Base-by-base conservation (phyloP, 768 basidiomycete species). In the Russula sp. region DNA sequence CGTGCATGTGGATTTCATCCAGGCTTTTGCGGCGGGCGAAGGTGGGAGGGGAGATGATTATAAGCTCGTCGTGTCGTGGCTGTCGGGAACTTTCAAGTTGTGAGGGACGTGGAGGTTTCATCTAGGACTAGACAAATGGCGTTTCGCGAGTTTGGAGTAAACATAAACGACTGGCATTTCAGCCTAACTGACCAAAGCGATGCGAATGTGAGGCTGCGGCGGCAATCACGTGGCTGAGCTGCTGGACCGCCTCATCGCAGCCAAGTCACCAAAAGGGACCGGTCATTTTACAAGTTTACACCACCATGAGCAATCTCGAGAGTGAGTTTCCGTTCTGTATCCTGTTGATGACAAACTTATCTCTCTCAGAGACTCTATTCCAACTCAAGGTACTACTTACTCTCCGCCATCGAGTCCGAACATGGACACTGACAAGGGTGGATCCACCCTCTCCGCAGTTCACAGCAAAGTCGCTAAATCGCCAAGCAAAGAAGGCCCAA, bases 401-500 rank as follows among this genome's bases (percentile, higher is more conserved):
- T 1, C 14, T 18, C 35, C 14, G 1, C 7, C 18, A 14, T n/a
- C 34, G 7, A 10, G 18, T 14, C 36, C 13, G 20, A 20, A 20
- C n/a, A 4, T 35, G 10, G 4, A 38, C 13, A 5, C 52, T 43
- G 36, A 49, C 47, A 48, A 65, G 16, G 20, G 25, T 29, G 25
- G 25, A 29, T 29, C 25, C 25, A 29, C 20, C 25, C 16, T 11
- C 25, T 41, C 55, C 59, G 36, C 69, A 99, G 96, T 98, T 99
- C 79, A 99, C 97, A 20, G 94, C 97, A 64, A 99, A 98, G 83
- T 85, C 92, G 39, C 82, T 99, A 22, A 88, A 81, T 72, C 83
- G 90, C 54, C 97, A 99, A 75, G 93, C 97, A 4, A 95, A 93
- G 80, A 98, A 98, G 75, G 95, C 97, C 0, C 85, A 93, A 75